These are phyloP conservation scores for Fragilariopsis cylindrus DNA, from an alignment of 108 stramenopile genomes.

Conservation along the genomic window DNA sequence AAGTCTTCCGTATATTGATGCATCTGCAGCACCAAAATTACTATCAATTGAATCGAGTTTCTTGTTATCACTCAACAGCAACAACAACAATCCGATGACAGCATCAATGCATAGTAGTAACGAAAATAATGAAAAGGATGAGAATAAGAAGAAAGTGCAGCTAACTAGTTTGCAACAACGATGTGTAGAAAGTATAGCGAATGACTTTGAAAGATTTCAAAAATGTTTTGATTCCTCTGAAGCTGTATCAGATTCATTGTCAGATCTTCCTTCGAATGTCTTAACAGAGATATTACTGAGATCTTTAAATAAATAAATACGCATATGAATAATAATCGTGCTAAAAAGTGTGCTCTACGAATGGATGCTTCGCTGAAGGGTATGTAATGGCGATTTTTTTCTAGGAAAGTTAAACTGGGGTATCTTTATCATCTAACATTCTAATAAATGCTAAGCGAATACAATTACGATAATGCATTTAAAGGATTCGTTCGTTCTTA, in stretches of 20 bases:
- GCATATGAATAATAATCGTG: too few species aligned
- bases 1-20: constrained; percentile 34
- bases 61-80: background rate
- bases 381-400: too few species aligned
- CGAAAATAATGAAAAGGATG: background rate
- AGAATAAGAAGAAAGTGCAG: constrained; percentile 1
- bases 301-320: too few species aligned
- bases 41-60: constrained; percentile 32
- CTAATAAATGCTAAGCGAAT: too few species aligned
- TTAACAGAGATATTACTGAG: constrained; percentile 27
- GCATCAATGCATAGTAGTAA: too few species aligned
- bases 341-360: too few species aligned
- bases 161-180: constrained; percentile 27
- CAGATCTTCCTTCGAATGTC: constrained; percentile 29
- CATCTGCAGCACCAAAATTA: constrained; percentile 21
- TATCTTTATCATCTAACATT: too few species aligned
- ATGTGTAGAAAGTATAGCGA: constrained; percentile 31
- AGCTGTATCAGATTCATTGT: constrained; percentile 14
- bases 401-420: too few species aligned
- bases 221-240: constrained; percentile 23
- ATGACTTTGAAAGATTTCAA: constrained; percentile 33
- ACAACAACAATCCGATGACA: too few species aligned
- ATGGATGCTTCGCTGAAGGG: too few species aligned
- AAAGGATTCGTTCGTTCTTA: too few species aligned
- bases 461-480: too few species aligned